These are phyloP conservation scores for Suhomyces panamericanus DNA, from an alignment of 1,139 yeast genomes.

Conservation along the genomic window DNA sequence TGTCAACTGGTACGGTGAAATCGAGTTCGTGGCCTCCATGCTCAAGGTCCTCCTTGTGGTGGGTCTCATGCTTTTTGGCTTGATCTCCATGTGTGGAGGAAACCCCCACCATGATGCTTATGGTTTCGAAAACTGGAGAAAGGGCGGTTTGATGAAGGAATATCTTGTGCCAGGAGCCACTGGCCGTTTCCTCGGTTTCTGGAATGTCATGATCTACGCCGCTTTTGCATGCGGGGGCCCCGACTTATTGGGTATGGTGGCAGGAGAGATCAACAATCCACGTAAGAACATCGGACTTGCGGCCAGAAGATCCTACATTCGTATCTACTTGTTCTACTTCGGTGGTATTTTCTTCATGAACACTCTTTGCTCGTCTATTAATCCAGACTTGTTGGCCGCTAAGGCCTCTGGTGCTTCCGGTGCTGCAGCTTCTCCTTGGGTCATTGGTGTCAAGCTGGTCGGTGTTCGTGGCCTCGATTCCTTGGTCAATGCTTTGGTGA, in stretches of 20 bases:
- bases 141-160: constrained; percentile 37
- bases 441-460: constrained; percentile 37
- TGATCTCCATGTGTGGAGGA: constrained; percentile 24
- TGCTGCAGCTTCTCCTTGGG: constrained; percentile 44
- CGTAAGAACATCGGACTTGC: constrained; percentile 36
- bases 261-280: constrained; percentile 37
- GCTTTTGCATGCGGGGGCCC: constrained; percentile 48
- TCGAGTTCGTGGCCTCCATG: constrained; percentile 39
- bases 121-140: constrained; percentile 36
- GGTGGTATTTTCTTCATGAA: constrained; percentile 43
- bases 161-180: constrained; percentile 34
- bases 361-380: constrained; percentile 35
- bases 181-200: constrained; percentile 39
- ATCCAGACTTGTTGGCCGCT: constrained; percentile 31
- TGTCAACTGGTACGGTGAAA: constrained; percentile 43
- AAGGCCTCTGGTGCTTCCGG: constrained; percentile 25
- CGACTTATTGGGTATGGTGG: constrained; percentile 35
- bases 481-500: constrained; percentile 36
- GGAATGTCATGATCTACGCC: constrained; percentile 38
- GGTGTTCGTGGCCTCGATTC: constrained; percentile 40
- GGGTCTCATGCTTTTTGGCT: constrained; percentile 41
- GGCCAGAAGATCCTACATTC: constrained; percentile 35
- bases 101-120: constrained; percentile 29
- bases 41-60: constrained; percentile 40
- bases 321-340: constrained; percentile 37